Base-by-base conservation (phyloP, 2,329 filamentous ascomycete species). In the Trichoderma asperellum region DNA sequence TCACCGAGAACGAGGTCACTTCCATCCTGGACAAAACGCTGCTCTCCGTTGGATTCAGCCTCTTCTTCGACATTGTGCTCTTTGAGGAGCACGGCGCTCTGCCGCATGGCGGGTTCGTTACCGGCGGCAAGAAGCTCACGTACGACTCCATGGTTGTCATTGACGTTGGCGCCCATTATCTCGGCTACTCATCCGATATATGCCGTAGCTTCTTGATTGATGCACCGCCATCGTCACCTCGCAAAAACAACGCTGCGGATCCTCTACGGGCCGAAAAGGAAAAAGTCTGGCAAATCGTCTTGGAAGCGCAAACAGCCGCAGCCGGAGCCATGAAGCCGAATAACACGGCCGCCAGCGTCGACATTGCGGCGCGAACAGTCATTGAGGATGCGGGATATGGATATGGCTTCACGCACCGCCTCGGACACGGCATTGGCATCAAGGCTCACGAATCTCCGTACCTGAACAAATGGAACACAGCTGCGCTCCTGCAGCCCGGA, bases 361-460 rank as follows among this genome's bases (percentile, higher is more conserved):
- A 90, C 70, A 83, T 90, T 52, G 88, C 88, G 1, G 88, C 88
- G 6, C 82, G 88, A 1, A 77, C 78, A 0, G 81, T 90, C 24
- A 90, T 90, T 61, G 81, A 84, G 14, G 76, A 83, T 12, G 87
- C 86, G 0, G 88, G 87, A 0, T 65, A 65, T 24, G 62, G 62
- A 7, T 56, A 65, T 7, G 62, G 62, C 18, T 90, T 90, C 71
- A 90, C 88, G 1, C 88, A 90, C 72, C 83, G 88, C 1, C 79
- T 90, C 0, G 88, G 88, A 0, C 88, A 91, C 73, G 86, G 88
- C 1, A 89, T 91, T 59, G 88, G 88, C 0, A 89, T 91, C 74
- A 90, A 90, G 77, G 88, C 88, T 1, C 88, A 90, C 71, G 88
- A 90, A 74, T 87, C 86, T 35, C 88, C 88, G 0, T 90, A 90